These are phyloP conservation scores for Metschnikowia borealis DNA, from an alignment of 805 yeast species.

Conservation along the genomic window DNA sequence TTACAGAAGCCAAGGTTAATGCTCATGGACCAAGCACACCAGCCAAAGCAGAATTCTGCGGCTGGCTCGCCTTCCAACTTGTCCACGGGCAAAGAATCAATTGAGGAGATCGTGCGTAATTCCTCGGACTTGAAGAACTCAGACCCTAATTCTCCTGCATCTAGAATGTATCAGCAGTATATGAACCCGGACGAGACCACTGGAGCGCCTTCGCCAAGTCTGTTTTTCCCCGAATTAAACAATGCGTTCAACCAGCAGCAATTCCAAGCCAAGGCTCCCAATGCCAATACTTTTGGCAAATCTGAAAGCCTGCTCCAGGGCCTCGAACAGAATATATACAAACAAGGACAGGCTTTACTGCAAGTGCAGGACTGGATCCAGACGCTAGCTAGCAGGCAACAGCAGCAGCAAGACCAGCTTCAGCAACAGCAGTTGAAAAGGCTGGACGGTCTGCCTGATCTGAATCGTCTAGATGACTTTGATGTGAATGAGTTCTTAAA, in stretches of 20 bases:
- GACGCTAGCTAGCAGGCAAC: slow-evolving; percentile 19
- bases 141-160: slow-evolving; percentile 18
- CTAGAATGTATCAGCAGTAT: slow-evolving; percentile 30
- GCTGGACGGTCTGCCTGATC: slow-evolving; percentile 7
- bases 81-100: slow-evolving; percentile 12
- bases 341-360: slow-evolving; percentile 50
- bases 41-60: slow-evolving; percentile 3
- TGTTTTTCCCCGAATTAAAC: slow-evolving; percentile 32
- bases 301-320: slow-evolving; percentile 20
- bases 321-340: slow-evolving; percentile 44
- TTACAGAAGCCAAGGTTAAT: slow-evolving; percentile 32
- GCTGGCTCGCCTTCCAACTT: slow-evolving; percentile 10
- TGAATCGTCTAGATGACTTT: slow-evolving; percentile 23
- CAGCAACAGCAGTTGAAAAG: slow-evolving; percentile 14
- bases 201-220: slow-evolving; percentile 28
- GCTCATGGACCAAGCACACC: slow-evolving; percentile 39
- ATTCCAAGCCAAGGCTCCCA: background rate
- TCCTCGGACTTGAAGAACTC: slow-evolving; percentile 8
- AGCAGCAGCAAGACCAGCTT: slow-evolving; percentile 18
- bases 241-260: slow-evolving; percentile 8
- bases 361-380: slow-evolving; percentile 58
- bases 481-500: slow-evolving; percentile 31
- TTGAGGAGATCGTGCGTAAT: slow-evolving; percentile 17
- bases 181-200: slow-evolving; percentile 23
- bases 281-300: background rate